Evolutionary conservation across 305 asterid species (phyloP), one percentile per base, ranked within the genome.

Genomic region (Fraxinus velutina): DNA sequence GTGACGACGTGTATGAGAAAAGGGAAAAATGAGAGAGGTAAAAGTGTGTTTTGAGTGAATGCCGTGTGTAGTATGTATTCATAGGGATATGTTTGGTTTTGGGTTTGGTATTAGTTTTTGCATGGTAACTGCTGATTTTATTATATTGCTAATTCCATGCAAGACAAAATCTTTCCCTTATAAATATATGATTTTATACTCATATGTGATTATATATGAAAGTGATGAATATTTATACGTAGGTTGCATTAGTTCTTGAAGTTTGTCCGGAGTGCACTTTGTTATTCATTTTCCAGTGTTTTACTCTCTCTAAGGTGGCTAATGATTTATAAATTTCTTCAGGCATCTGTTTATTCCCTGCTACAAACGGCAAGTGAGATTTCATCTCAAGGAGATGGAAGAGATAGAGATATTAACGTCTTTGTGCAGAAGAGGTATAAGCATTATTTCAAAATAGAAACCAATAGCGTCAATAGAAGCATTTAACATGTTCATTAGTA

Each of bases 371-470:
- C 92, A 74, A 87, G 71, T 71, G 98, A 96, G 89, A 87, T 94
- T 86, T 91, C 96, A 84, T 94, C 98, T 82, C 92, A 94, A 85
- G 98, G 98, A 80, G 98, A 96, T 84, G 93, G 94, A 82, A 93
- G 98, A 89, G 98, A 93, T 84, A 88, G 89, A 81, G 97, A 96
- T 89, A 90, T 90, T 83, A 91, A 91, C 77, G 86, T 92, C 78
- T 94, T 93, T 87, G 96, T 93, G 37, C 94, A 92, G 83, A 90
- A 95, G 89, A 93, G 99, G 99, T 96, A 87, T 13, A 17, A 17
- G 8, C 55, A 64, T 72, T 74, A 62, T 79, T 79, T 76, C 78
- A 22, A 19, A 21, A 22, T 39, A 12, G 42, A 47, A 75, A 33
- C 73, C 32, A 22, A 1, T 62, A 22, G 72, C 2, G 3, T 62